Evolutionary conservation across 768 basidiomycete genomes (phyloP).

Genomic region (Tricholoma terreum): DNA sequence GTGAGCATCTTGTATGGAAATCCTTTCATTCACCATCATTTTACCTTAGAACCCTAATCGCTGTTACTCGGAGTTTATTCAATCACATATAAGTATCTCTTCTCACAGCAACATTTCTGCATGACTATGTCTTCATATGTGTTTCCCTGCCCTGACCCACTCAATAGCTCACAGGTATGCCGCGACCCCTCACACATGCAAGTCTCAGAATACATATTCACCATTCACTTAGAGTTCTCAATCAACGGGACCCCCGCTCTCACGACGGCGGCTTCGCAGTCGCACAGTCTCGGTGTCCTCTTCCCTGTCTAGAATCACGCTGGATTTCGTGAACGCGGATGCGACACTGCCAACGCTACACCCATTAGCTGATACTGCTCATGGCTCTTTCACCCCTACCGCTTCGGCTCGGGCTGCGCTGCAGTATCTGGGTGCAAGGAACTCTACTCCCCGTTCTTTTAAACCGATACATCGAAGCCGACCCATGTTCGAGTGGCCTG

Average conservation of each 20-base stretch:
- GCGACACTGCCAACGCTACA: slow-evolving; percentile 8
- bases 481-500: slow-evolving; percentile 4
- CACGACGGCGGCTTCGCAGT: slow-evolving; percentile 11
- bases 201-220: background rate
- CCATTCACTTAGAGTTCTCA: background rate
- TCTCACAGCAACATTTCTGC: background rate
- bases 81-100: slow-evolving; percentile 4
- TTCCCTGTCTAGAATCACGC: slow-evolving; percentile 14
- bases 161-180: slow-evolving; percentile 1
- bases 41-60: slow-evolving; percentile 3
- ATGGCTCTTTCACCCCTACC: slow-evolving; percentile 21
- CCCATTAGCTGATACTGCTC: slow-evolving; percentile 9
- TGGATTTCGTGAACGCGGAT: slow-evolving; percentile 11
- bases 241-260: background rate
- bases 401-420: slow-evolving; percentile 16
- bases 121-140: slow-evolving; percentile 16
- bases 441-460: slow-evolving; percentile 1
- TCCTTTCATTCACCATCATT: background rate
- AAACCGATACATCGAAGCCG: slow-evolving; percentile 4
- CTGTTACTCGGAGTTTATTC: slow-evolving; percentile 1
- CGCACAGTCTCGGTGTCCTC: slow-evolving; percentile 17
- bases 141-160: slow-evolving; percentile 5
- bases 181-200: background rate
- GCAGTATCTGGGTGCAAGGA: slow-evolving; percentile 8
- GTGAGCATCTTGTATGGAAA: background rate